Evolutionary conservation across 768 basidiomycete genomes (phyloP), one percentile per base, ranked within the genome.

Genomic region (Serendipita sp.): DNA sequence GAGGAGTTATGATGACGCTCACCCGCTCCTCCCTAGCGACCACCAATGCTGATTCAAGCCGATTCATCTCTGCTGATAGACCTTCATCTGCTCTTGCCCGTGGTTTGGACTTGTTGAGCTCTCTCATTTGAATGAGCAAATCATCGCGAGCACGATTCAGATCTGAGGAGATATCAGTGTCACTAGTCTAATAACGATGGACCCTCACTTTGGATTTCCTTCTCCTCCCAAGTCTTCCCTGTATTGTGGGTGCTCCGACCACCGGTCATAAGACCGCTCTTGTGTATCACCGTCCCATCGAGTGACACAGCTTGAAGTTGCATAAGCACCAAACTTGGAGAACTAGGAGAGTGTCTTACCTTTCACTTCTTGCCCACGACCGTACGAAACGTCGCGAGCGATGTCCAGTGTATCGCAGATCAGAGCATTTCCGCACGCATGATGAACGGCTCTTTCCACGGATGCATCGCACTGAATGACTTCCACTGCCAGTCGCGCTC

Each of bases 381-480:
- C 93, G 75, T 92, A 99, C 69, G 88, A 90, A 3, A 98, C 85
- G 72, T 86, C 86, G 67, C 83, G 79, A 7, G 96, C 96, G 8
- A 98, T 83, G 13, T 93, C 92, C 86, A 96, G 89, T 0, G 87
- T 86, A 72, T 99, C 96, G 71, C 96, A 99, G 1, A 99, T 89
- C 7, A 99, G 78, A 2, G 93, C 86, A 74, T 89, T 95, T 2
- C 94, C 93, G 73, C 95, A 98, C 0, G 92, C 95, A 73, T 94
- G 91, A 70, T 95, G 91, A 78, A 99, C 93, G 2, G 96, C 95
- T 45, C 92, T 80, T 73, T 97, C 94, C 3, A 96, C 86, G 3
- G 80, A 83, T 28, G 91, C 80, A 67, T 95, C 87, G 69, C 74
- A 83, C 66, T 88, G 81, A 64, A 94, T 88, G 24, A 92, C 84